Evolutionary conservation across 768 basidiomycete genomes (phyloP), one percentile per base, ranked within the genome.

Genomic region (Crassisporium funariophilum): DNA sequence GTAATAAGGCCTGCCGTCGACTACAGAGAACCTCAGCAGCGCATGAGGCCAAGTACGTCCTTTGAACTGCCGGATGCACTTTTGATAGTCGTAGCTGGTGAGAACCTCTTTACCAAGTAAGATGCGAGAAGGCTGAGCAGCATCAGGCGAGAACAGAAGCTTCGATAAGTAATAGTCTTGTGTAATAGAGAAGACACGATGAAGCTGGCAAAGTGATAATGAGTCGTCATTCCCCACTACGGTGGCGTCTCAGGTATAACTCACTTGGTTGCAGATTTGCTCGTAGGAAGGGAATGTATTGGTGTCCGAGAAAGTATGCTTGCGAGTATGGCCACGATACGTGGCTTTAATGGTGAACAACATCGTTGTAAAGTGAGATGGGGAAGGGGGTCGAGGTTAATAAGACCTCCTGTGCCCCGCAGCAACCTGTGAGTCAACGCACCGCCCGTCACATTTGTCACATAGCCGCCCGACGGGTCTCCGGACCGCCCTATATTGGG

Each of bases 331-430:
- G 22, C 70, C 68, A 44, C 76, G 71, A 63, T 88, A 89, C 16
- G 85, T 86, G n/a, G 82, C 86, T 67, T 91, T 91, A 60, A 90
- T 78, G 46, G 81, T 80, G 72, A 89, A 88, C 79, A 84, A 35
- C 44, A 19, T 36, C 37, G 35, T 34, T 36, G 44, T 63, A 55
- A 56, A 54, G 53, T 53, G 60, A 54, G 50, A 52, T 45, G 50
- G 54, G 46, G 54, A 40, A 40, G 43, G 45, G 50, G 55, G 56
- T 55, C 45, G 40, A 33, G 22, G 35, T 43, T 33, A 45, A 41
- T 24, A 25, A 34, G 31, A 33, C 31, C 31, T n/a, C 39, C 36
- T 38, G 24, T 35, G 45, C 54, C 39, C 45, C 48, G 47, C 54
- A 50, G 57, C 55, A 55, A 49, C 47, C 44, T 41, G 46, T 51